Base-by-base conservation (phyloP, 345 rosid species). In the Hypericum androsaemum region DNA sequence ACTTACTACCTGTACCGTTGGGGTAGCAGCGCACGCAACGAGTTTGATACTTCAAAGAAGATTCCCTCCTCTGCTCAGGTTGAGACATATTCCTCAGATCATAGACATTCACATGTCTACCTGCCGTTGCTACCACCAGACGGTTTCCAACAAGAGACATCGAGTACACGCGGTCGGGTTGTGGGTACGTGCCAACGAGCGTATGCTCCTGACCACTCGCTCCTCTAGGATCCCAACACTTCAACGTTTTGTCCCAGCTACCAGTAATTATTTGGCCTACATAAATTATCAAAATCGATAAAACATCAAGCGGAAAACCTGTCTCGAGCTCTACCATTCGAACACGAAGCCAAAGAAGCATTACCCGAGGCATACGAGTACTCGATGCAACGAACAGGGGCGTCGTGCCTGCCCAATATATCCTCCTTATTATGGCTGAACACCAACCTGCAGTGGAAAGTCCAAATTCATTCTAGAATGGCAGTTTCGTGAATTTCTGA, bases 211-310 rank as follows among this genome's bases (percentile, higher is more conserved):
- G 81, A 22, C 96, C 98, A 75, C 88, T 87, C 55, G 95, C 84
- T 53, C 94, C 96, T 73, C 98, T 78, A 40, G 96, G 98, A 71
- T 90, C 98, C 96, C 98, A 90, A 57, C 89, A 87, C 66, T 87
- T 90, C 46, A 90, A 49, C 12, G 95, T 87, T 70, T 75, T 90
- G 64, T 90, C 98, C 98, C 96, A 90, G 67, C 95, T 82, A 60
- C 98, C 98, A 8, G 84, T 84, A 57, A 90, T 83, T 47, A 90
- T 92, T 83, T 90, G 96, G 50, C 98, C 98, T 90, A 49, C 39
- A 59, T 40, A 41, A 5, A 57, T 48, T 50, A 38, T 58, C 10
- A 59, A 47, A 63, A 46, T 37, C 11, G 52, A 56, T 37, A 37
- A 11, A 5, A 6, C 12, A 45, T 45, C 3, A 22, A 22, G 4